Evolutionary conservation across 192 early-diverging fungal genomes (phyloP).

Genomic region (Thamnidium elegans): DNA sequence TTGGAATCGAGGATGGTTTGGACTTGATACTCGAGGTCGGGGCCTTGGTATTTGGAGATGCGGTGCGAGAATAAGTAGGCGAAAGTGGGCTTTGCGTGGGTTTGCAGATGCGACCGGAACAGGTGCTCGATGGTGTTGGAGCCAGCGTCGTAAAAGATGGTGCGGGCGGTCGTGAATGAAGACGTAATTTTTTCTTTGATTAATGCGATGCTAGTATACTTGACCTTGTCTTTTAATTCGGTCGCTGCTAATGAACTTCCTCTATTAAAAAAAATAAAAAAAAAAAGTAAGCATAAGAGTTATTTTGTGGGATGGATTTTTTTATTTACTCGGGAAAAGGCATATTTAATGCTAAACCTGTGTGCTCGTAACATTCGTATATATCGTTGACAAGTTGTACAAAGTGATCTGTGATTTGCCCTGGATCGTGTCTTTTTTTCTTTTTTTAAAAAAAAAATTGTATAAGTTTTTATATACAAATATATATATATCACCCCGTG

Average conservation of each 20-base stretch:
- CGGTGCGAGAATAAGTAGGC: background rate
- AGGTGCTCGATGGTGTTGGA: background rate
- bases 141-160: background rate
- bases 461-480: background rate
- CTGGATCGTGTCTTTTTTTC: slow-evolving; percentile 4
- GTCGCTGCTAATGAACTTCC: background rate
- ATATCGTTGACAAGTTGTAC: background rate
- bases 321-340: slow-evolving; percentile 10
- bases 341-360: slow-evolving; percentile 17
- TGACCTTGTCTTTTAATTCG: slow-evolving; percentile 1
- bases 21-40: background rate
- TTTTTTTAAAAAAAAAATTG: slow-evolving; percentile 1
- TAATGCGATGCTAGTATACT: background rate
- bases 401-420: background rate
- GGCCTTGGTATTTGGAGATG: background rate
- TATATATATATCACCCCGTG: too few relatives aligned
- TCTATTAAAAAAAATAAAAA: background rate
- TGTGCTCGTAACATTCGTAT: background rate
- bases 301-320: too few relatives aligned
- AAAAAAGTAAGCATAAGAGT: background rate
- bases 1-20: slow-evolving; percentile 1
- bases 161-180: background rate
- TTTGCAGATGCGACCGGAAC: background rate
- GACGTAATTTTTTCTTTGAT: slow-evolving; percentile 1
- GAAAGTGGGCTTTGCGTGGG: background rate